Evolutionary conservation across 2,329 filamentous ascomycete genomes (phyloP).

Genomic region (Pestalotiopsis fici): DNA sequence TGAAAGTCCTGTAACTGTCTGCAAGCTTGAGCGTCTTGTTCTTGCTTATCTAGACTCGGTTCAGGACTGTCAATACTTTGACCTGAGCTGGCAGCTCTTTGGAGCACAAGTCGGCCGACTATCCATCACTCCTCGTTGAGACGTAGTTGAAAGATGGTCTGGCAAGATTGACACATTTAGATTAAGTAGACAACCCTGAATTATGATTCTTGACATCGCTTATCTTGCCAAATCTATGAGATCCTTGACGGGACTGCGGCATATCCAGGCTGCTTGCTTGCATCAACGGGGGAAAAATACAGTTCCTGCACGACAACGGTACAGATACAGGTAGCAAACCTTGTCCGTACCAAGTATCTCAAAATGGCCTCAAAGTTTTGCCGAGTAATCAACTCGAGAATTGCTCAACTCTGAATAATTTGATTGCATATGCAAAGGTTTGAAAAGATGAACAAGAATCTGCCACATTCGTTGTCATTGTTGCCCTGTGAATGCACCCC

Average conservation of each 20-base stretch:
- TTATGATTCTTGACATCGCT: neutral
- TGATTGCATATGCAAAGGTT: neutral
- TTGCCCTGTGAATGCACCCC: neutral
- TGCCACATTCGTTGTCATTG: too few relatives aligned
- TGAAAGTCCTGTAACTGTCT: slow-evolving; percentile 47
- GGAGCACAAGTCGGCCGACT: slow-evolving; percentile 14
- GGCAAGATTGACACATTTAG: slow-evolving; percentile 17
- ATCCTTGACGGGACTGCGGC: neutral
- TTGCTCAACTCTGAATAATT: too few relatives aligned
- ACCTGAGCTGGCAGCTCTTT: slow-evolving; percentile 25
- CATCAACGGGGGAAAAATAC: neutral
- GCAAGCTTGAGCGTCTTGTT: slow-evolving; percentile 55
- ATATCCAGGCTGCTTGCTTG: neutral
- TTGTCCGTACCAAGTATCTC: neutral
- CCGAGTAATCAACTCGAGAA: neutral
- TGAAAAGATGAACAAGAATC: too few relatives aligned
- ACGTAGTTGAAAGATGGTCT: slow-evolving; percentile 14
- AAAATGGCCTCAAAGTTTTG: neutral
- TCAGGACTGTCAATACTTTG: slow-evolving; percentile 32
- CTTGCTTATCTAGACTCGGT: slow-evolving; percentile 33
- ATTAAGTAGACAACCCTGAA: neutral
- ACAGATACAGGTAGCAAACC: neutral
- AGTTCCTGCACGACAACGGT: neutral
- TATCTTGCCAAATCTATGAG: neutral
- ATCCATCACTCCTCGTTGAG: slow-evolving; percentile 3